A percentile compares a stretch with the other conserved stretches of the same genome.
phyloP scores from a whole-genome alignment of 352 stramenopile genomes.

The Globisporangium rhizosaccharum region DNA sequence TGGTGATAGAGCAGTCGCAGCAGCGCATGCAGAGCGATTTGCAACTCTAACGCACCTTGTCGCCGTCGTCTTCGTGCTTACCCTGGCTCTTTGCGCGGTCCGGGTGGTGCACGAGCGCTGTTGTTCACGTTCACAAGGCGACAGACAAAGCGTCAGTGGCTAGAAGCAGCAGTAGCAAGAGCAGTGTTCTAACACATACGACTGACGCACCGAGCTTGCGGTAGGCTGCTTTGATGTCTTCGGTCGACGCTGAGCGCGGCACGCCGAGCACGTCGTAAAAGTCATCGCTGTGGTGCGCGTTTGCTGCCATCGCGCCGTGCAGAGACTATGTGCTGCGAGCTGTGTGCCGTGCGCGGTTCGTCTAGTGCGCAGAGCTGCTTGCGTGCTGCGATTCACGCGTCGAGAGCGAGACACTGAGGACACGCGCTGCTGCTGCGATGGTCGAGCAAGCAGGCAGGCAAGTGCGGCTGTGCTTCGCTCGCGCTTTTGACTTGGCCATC shows the following conservation, averaged over 20 bases:
- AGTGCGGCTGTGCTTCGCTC: too few species aligned
- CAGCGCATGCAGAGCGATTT: too few species aligned
- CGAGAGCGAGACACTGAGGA: too few species aligned
- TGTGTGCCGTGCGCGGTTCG: background rate
- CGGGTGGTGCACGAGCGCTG: slow-evolving; percentile 68
- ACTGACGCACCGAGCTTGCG: slow-evolving; percentile 54
- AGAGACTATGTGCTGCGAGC: background rate
- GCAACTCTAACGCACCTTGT: slow-evolving; percentile 17
- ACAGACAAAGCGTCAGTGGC: background rate
- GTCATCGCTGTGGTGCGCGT: slow-evolving; percentile 19
- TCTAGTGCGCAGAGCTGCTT: background rate
- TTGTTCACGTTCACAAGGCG: background rate
- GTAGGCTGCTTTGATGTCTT: slow-evolving; percentile 76
- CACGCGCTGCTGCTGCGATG: too few species aligned
- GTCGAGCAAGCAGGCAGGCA: too few species aligned
- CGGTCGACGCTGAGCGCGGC: slow-evolving; percentile 45
- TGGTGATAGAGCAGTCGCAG: too few species aligned
- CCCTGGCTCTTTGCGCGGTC: slow-evolving; percentile 44
- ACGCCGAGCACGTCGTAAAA: slow-evolving; percentile 66
- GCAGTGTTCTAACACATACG: background rate
- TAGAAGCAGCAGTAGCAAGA: background rate
- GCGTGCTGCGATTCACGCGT: background rate
- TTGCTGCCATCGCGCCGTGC: slow-evolving; percentile 8
- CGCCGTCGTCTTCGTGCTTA: slow-evolving; percentile 17
- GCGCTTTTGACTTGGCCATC: too few species aligned